These are phyloP conservation scores for Teunomyces kruisii DNA, from an alignment of 805 yeast genomes.

Conservation along the genomic window DNA sequence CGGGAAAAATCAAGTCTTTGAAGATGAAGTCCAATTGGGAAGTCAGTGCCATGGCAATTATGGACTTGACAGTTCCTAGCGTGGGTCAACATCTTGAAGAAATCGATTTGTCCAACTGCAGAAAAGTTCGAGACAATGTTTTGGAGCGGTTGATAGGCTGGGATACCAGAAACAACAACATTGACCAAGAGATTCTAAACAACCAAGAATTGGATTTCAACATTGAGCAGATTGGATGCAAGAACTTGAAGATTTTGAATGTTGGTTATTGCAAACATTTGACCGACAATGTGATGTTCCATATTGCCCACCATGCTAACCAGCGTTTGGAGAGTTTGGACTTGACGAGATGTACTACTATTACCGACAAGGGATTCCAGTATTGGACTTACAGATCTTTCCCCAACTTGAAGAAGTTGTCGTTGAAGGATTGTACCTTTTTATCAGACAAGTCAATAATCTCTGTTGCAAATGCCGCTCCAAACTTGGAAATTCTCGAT, in stretches of 20 bases:
- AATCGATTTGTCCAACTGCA: constrained; percentile 68
- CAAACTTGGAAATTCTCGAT: constrained; percentile 54
- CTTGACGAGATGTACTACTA: constrained; percentile 73
- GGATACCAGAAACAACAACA: constrained; percentile 15
- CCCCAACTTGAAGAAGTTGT: constrained; percentile 50
- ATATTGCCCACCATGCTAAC: constrained; percentile 58
- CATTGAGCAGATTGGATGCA: constrained; percentile 51
- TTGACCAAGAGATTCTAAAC: constrained; percentile 7
- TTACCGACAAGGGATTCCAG: constrained; percentile 71
- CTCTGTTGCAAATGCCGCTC: constrained; percentile 61
- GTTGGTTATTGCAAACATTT: constrained; percentile 76
- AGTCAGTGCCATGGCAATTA: constrained; percentile 75
- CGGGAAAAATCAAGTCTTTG: constrained; percentile 55
- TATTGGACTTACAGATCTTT: constrained; percentile 62
- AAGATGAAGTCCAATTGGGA: constrained; percentile 75
- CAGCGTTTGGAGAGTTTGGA: constrained; percentile 56
- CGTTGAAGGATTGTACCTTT: constrained; percentile 72
- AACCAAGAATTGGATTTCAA: constrained; percentile 9
- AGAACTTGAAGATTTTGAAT: constrained; percentile 50
- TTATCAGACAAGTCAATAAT: constrained; percentile 64
- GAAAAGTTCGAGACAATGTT: constrained; percentile 71
- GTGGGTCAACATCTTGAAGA: constrained; percentile 60
- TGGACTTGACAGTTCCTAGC: constrained; percentile 69
- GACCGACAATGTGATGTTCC: constrained; percentile 66
- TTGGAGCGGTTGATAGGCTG: constrained; percentile 68